Evolutionary conservation across 768 basidiomycete genomes (phyloP).

Genomic region (Calvatia gigantea): DNA sequence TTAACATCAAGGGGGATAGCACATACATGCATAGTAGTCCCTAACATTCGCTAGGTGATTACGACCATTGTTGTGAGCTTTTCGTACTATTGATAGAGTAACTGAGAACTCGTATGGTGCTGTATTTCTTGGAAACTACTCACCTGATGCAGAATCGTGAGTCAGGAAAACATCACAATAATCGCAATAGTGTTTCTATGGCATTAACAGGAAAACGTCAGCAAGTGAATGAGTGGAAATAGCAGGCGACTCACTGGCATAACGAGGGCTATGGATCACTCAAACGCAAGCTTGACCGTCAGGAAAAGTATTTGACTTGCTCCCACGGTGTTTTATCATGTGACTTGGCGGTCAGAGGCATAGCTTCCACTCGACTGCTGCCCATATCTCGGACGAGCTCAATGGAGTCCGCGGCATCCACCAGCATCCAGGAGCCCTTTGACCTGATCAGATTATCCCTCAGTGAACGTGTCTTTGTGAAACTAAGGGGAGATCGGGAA

Average conservation of each 20-base stretch:
- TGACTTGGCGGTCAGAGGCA: no score
- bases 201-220: constrained; percentile 10
- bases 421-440: constrained; percentile 91
- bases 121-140: constrained; percentile 15
- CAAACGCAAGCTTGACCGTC: constrained; percentile 1
- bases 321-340: no score
- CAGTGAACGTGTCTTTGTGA: constrained; percentile 97
- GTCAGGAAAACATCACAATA: constrained; percentile 94
- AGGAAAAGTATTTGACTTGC: neutral
- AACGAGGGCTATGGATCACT: constrained; percentile 16
- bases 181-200: constrained; percentile 90
- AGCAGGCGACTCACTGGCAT: constrained; percentile 60
- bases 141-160: constrained; percentile 91
- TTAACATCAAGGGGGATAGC: neutral
- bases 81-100: constrained; percentile 61
- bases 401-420: constrained; percentile 65
- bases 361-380: no score
- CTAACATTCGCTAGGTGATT: constrained; percentile 96
- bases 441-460: constrained; percentile 95
- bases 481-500: constrained; percentile 92
- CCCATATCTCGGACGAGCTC: no score
- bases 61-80: constrained; percentile 96
- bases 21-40: constrained; percentile 93
- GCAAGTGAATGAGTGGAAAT: neutral
- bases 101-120: constrained; percentile 7